These are phyloP conservation scores for Pseudocercospora macadamiae DNA, from an alignment of 2,329 filamentous ascomycete genomes.

Conservation along the genomic window DNA sequence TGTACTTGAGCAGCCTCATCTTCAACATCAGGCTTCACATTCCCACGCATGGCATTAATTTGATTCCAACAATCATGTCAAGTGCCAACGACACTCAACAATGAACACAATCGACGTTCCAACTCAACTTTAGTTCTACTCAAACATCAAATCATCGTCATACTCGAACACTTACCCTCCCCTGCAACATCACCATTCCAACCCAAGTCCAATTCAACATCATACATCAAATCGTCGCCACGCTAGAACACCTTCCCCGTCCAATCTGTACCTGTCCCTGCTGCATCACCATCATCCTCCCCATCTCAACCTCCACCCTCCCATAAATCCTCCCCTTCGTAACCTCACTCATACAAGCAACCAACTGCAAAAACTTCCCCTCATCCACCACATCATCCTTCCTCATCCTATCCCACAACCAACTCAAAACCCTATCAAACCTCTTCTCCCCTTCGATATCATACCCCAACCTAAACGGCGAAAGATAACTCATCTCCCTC, in stretches of 20 bases:
- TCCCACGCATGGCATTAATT: too few species aligned
- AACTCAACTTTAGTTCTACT: too few species aligned
- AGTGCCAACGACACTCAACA: too few species aligned
- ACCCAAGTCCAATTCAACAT: too few species aligned
- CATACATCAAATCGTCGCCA: too few species aligned
- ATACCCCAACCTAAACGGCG: neutral
- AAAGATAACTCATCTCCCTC: neutral
- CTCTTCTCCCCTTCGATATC: neutral
- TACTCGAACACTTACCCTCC: too few species aligned
- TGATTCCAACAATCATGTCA: too few species aligned
- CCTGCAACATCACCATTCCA: too few species aligned
- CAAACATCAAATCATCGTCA: too few species aligned
- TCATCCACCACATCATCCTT: neutral
- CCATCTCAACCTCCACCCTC: neutral
- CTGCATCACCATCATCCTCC: neutral
- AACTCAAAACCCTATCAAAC: neutral
- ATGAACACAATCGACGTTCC: too few species aligned
- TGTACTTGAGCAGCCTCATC: too few species aligned
- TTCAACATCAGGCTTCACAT: too few species aligned
- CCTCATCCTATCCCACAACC: neutral
- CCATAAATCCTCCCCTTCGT: neutral
- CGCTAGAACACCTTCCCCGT: neutral
- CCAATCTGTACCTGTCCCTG: neutral
- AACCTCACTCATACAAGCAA: neutral
- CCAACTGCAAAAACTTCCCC: neutral